Evolutionary conservation across 768 basidiomycete species (phyloP).

Genomic region (Lactarius psammicola): DNA sequence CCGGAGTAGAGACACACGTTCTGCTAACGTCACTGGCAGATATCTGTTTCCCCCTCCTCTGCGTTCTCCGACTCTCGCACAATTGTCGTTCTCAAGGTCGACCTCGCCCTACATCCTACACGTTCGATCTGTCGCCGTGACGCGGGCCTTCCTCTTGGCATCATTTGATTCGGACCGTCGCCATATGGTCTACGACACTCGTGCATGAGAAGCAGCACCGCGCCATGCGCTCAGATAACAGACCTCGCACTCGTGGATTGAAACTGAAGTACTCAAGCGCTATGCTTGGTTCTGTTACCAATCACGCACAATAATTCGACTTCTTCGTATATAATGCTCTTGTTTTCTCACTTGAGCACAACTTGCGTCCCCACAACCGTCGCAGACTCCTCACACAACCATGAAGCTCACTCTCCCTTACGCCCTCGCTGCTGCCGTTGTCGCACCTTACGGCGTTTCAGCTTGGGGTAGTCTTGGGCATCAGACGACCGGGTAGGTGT

Average conservation of each 20-base stretch:
- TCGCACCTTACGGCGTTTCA: conserved; percentile 4
- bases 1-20: not conserved
- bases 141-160: not conserved
- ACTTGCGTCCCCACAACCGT: not conserved
- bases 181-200: not conserved
- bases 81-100: too few relatives aligned
- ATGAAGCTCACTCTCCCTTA: conserved; percentile 16
- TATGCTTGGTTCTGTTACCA: not conserved
- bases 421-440: conserved; percentile 3
- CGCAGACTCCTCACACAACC: not conserved
- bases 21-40: not conserved
- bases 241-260: not conserved
- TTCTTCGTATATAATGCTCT: not conserved
- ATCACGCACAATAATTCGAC: not conserved
- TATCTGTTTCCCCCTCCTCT: not conserved
- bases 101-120: too few relatives aligned
- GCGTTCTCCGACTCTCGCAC: not conserved
- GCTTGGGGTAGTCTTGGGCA: conserved; percentile 35
- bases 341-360: not conserved
- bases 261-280: not conserved
- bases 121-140: not conserved
- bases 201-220: not conserved
- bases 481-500: conserved; percentile 31
- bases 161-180: not conserved
- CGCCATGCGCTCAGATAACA: not conserved